phyloP scores from a whole-genome alignment of 2,329 filamentous ascomycete genomes.

The Fusarium nurragi region DNA sequence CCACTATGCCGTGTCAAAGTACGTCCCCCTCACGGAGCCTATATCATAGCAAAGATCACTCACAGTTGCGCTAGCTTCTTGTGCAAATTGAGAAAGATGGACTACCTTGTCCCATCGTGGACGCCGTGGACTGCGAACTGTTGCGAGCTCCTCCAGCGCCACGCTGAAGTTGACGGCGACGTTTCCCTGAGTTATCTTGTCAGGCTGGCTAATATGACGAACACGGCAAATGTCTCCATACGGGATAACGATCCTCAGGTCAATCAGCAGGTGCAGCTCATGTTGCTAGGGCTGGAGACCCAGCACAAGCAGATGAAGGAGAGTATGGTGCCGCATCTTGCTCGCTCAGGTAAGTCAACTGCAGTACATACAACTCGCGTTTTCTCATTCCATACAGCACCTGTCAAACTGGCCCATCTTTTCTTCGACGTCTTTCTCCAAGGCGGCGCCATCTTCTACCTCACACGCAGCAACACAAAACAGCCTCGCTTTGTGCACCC shows the following conservation, averaged over 20 bases:
- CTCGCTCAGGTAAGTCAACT: constrained; percentile 31
- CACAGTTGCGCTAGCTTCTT: constrained; percentile 48
- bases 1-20: constrained; percentile 57
- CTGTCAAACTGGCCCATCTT: constrained; percentile 47
- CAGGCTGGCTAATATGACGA: constrained; percentile 53
- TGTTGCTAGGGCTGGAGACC: constrained; percentile 59
- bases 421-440: constrained; percentile 54
- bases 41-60: neutral
- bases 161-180: constrained; percentile 53
- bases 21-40: constrained; percentile 24
- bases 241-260: constrained; percentile 42
- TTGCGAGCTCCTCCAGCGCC: constrained; percentile 55
- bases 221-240: constrained; percentile 50
- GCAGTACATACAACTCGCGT: constrained; percentile 3
- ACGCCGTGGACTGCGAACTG: constrained; percentile 57
- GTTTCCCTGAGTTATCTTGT: constrained; percentile 55
- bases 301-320: constrained; percentile 55
- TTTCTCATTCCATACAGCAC: constrained; percentile 35
- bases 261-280: constrained; percentile 55
- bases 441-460: constrained; percentile 50
- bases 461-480: constrained; percentile 13
- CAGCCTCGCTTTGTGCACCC: constrained; percentile 23
- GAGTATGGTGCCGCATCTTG: constrained; percentile 49
- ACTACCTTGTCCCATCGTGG: constrained; percentile 47
- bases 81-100: constrained; percentile 51